These are phyloP conservation scores for Ustilago trichophora DNA, from an alignment of 1,284 basidiomycete genomes.

Conservation along the genomic window DNA sequence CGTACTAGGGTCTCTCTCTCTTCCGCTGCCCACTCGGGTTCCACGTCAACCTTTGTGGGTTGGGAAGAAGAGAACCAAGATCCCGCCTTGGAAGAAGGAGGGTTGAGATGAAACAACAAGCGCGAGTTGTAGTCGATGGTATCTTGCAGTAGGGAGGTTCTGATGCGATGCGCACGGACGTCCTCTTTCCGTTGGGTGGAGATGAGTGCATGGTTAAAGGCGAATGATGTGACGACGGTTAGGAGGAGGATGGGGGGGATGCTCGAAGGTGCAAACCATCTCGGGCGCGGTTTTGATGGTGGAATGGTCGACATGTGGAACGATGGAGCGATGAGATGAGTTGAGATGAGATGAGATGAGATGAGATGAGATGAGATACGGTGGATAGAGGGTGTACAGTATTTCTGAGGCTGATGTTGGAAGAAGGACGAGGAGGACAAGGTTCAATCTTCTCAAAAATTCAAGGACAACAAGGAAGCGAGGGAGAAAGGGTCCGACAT, in stretches of 20 bases:
- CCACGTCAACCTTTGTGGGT: too few relatives aligned
- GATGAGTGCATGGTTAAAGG: conserved; percentile 44
- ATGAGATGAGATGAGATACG: background rate
- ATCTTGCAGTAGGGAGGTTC: conserved; percentile 11
- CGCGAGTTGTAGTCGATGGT: conserved; percentile 24
- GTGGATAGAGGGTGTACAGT: too few relatives aligned
- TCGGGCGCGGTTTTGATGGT: background rate
- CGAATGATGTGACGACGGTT: conserved; percentile 35
- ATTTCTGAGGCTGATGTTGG: too few relatives aligned
- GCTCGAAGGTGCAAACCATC: conserved; percentile 21
- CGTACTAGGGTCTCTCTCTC: conserved; percentile 3
- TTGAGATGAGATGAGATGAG: background rate
- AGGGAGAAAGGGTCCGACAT: conserved; percentile 1
- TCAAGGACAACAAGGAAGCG: background rate
- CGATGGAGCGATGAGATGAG: background rate
- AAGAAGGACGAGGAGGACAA: background rate
- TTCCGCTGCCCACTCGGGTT: too few relatives aligned
- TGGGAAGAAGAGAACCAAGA: too few relatives aligned
- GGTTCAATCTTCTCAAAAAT: background rate
- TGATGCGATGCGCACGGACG: conserved; percentile 11
- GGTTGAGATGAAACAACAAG: conserved; percentile 11
- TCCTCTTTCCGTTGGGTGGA: conserved; percentile 29
- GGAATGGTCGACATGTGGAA: background rate
- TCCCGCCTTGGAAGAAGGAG: conserved; percentile 3
- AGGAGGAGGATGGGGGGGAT: conserved; percentile 43